Evolutionary conservation across 2,329 filamentous ascomycete genomes (phyloP).

Genomic region (Aureobasidium sp.): DNA sequence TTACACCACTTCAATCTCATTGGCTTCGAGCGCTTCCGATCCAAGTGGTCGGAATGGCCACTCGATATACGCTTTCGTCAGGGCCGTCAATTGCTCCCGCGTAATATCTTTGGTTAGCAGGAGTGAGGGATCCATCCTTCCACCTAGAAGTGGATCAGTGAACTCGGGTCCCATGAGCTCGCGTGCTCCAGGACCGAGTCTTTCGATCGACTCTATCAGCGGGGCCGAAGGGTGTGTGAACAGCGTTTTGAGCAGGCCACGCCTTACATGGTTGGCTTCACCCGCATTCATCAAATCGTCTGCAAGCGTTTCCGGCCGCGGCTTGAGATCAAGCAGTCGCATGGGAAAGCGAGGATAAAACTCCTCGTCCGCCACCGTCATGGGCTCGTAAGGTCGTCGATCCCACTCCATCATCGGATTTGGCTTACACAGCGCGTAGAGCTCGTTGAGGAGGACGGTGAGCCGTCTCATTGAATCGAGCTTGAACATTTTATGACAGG

Average conservation of each 20-base stretch:
- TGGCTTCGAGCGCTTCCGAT: slow-evolving; percentile 5
- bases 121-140: slow-evolving; percentile 34
- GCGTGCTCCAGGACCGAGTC: slow-evolving; percentile 52
- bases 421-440: slow-evolving; percentile 22
- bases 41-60: slow-evolving; percentile 53
- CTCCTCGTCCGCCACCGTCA: slow-evolving; percentile 53
- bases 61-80: slow-evolving; percentile 54
- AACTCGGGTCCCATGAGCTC: slow-evolving; percentile 45
- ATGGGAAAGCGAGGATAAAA: slow-evolving; percentile 57
- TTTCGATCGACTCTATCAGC: slow-evolving; percentile 42
- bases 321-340: slow-evolving; percentile 61
- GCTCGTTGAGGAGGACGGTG: neutral
- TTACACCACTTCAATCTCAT: neutral
- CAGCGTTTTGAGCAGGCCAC: slow-evolving; percentile 46
- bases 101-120: slow-evolving; percentile 47
- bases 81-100: slow-evolving; percentile 49
- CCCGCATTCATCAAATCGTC: slow-evolving; percentile 23
- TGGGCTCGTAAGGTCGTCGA: slow-evolving; percentile 61
- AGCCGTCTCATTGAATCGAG: neutral
- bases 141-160: slow-evolving; percentile 43
- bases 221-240: slow-evolving; percentile 30
- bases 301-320: slow-evolving; percentile 36
- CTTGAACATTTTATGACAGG: neutral
- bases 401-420: slow-evolving; percentile 56
- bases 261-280: slow-evolving; percentile 22